Conservation (phyloP, 2,329 filamentous ascomycete genomes). For the Colletotrichum paranaense region DNA sequence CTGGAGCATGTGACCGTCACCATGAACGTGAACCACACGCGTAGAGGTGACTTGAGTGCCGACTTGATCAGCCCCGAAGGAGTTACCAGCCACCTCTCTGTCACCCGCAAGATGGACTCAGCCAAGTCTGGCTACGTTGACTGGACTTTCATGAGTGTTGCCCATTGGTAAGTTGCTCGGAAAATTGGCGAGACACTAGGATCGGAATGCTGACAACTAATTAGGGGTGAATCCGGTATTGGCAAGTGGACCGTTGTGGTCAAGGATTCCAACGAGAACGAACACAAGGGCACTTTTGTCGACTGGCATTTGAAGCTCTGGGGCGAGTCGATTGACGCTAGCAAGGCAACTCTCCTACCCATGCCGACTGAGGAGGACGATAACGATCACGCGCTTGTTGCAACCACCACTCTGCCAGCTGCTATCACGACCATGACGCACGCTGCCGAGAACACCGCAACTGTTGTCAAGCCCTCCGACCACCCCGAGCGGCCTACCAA, state of each 20-base stretch:
- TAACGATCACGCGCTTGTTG: slow-evolving; percentile 77
- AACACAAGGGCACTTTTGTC: slow-evolving; percentile 79
- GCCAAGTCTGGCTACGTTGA: slow-evolving; percentile 80
- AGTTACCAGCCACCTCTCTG: slow-evolving; percentile 85
- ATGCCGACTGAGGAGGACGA: slow-evolving; percentile 88
- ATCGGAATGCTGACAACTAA: not conserved
- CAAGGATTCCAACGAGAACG: slow-evolving; percentile 85
- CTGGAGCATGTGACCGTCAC: slow-evolving; percentile 96
- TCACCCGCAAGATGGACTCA: slow-evolving; percentile 76
- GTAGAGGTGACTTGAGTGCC: slow-evolving; percentile 91
- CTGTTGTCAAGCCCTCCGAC: slow-evolving; percentile 64
- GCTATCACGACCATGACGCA: slow-evolving; percentile 73
- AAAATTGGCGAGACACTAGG: too few species aligned
- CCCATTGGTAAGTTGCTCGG: slow-evolving; percentile 78
- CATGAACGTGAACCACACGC: slow-evolving; percentile 92
- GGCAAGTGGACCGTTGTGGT: slow-evolving; percentile 93
- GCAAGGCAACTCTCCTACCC: slow-evolving; percentile 79
- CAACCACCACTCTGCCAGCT: slow-evolving; percentile 66
- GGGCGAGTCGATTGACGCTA: slow-evolving; percentile 86
- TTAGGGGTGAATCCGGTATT: slow-evolving; percentile 85
- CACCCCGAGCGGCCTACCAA: slow-evolving; percentile 74
- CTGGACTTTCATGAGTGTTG: slow-evolving; percentile 99
- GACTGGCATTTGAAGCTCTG: slow-evolving; percentile 97
- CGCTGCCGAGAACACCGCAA: slow-evolving; percentile 53
- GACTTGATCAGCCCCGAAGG: slow-evolving; percentile 88